Base-by-base conservation (phyloP, 2,329 filamentous ascomycete species). In the Fusarium praegraminearum region DNA sequence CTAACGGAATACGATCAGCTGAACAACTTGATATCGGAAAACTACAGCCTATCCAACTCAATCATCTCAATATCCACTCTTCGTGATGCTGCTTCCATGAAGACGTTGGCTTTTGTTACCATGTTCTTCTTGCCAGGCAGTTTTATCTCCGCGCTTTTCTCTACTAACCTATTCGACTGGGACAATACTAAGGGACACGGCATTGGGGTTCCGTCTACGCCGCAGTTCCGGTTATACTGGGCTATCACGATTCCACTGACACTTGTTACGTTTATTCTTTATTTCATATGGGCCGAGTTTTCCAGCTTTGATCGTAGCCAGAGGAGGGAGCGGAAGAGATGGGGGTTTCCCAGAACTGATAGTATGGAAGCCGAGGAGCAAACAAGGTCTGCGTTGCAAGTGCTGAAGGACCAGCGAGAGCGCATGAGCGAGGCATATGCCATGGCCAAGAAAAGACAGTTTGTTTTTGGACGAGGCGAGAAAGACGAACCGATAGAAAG, bases 61-160 rank as follows among this genome's bases (percentile, higher is more conserved):
- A 74, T 77, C 50, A 79, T 81, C 24, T 79, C 79, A 3, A 64
- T 76, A 20, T 78, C 76, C 15, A 80, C 76, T 56, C 78, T 80
- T 57, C 78, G 80, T 18, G 80, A 83, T 55, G 79, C 80, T n/a
- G 78, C 79, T 1, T 80, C 80, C 4, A 82, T 82, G 81, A 82
- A 81, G 74, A 82, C 80, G 10, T 65, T 82, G 24, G 81, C 81
- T 20, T 73, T 82, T 22, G 79, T 83, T 22, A 80, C 81, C 61
- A 82, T 82, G 80, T 76, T 82, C 36, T 82, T 82, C 67, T 74
- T 83, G 3, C 81, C 81, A 0, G 80, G 80, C 1, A 82, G 78
- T 57, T 83, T 83, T 54, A 75, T 82, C 18, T 80, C 81, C 1
- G 79, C 80, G 3, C 74, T 82, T n/a, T 82, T 83, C 64, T 80